Evolutionary conservation across 2,329 filamentous ascomycete genomes (phyloP).

Genomic region (Venturia nashicola): DNA sequence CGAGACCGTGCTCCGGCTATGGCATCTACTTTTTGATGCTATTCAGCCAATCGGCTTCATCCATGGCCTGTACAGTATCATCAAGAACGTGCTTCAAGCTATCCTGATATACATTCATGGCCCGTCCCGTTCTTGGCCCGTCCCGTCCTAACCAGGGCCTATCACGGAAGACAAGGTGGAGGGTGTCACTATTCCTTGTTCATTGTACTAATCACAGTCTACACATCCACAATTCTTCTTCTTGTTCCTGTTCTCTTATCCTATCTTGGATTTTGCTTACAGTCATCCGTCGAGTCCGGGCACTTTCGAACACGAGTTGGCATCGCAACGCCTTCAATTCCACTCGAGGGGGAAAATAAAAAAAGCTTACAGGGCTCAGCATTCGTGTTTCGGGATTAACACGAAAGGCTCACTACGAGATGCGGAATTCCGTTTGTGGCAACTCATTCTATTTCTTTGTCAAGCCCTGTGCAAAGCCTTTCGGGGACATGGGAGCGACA

Average conservation of each 20-base stretch:
- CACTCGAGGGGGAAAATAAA: neutral
- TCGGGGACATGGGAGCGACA: neutral
- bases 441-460: neutral
- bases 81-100: neutral
- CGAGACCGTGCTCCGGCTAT: neutral
- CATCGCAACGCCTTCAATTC: neutral
- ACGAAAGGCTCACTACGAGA: neutral
- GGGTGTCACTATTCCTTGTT: neutral
- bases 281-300: neutral
- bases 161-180: neutral
- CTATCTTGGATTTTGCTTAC: neutral
- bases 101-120: constrained; percentile 1
- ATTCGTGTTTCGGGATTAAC: neutral
- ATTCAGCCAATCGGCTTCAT: neutral
- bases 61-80: neutral
- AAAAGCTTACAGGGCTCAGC: neutral
- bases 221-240: neutral
- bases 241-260: neutral
- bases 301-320: neutral
- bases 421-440: neutral
- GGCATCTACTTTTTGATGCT: too few species aligned
- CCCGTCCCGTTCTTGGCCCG: neutral
- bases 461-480: neutral
- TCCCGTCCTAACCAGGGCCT: neutral
- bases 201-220: neutral